Base-by-base conservation (phyloP, 371 early-diverging fungal genomes). In the Mortierella sp. region DNA sequence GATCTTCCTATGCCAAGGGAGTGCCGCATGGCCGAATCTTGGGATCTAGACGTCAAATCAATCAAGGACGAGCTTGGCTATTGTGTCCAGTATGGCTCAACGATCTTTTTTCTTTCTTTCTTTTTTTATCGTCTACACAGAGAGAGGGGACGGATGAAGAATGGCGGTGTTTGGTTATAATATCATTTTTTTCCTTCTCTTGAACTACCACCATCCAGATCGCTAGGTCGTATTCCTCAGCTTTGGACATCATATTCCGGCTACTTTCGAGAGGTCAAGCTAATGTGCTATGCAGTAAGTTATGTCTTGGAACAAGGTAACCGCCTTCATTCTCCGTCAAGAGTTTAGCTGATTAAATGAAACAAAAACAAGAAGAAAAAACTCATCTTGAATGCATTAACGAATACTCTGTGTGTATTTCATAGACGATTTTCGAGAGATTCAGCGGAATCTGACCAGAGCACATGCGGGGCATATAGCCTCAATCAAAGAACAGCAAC, bases 191-290 rank as follows among this genome's bases (percentile, higher is more conserved):
- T 16, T 50, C 2, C 44, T 45, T 18, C 12, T n/a, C 43, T 37
- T 29, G 9, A 7, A 4, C 25, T 46, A 16, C 18, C 9, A 9
- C 37, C 37, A 37, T 9, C 7, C 26, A 76, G 76, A 25, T 70
- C 76, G 26, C 58, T 76, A 29, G 72, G 68, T n/a, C 67, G 61
- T 1, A 55, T 71, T 21, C 71, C 68, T 21, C 76, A 76, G 30
- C 58, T 76, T 19, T 76, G 76, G 76, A 76, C 72, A 18, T 76
- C 76, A 0, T 76, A 76, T 18, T 76, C 76, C n/a, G 76, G 76
- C 7, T 68, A 71, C 61, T 67, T 64, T 45, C 59, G 76, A 3
- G 72, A 76, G 16, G 76, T 71, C 43, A 76, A 71, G 52, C 60
- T 64, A 44, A 76, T 76, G 76, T 76, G 76, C 47, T 55, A 71